These are phyloP conservation scores for Pyrenophora graminea DNA, from an alignment of 2,329 filamentous ascomycete species.

Conservation along the genomic window DNA sequence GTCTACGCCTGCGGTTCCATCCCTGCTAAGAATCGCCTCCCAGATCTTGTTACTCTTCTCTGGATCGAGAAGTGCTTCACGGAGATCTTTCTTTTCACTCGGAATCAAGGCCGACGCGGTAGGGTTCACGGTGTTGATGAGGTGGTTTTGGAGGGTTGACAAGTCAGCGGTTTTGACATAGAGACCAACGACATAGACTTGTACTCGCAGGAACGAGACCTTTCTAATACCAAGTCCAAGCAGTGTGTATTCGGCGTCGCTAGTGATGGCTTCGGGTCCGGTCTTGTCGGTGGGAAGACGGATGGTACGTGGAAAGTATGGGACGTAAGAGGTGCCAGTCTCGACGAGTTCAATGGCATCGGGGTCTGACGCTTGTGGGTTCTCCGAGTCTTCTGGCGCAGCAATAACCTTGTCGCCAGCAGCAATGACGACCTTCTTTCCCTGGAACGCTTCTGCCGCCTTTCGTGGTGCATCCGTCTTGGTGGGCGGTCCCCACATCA, in stretches of 20 bases:
- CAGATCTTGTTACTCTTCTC: constrained; percentile 72
- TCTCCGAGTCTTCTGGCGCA: constrained; percentile 40
- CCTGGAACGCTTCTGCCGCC: constrained; percentile 52
- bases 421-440: constrained; percentile 62
- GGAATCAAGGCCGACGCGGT: constrained; percentile 81
- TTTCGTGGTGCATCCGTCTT: constrained; percentile 36
- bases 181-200: constrained; percentile 93
- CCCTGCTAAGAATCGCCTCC: constrained; percentile 66
- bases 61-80: constrained; percentile 70
- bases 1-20: constrained; percentile 61
- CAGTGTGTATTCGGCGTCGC: constrained; percentile 74
- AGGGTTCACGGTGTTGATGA: constrained; percentile 76
- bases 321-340: constrained; percentile 80
- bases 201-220: constrained; percentile 85
- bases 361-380: constrained; percentile 38
- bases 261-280: constrained; percentile 26
- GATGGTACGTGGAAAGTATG: constrained; percentile 75
- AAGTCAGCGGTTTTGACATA: constrained; percentile 88
- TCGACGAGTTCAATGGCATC: constrained; percentile 74
- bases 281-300: constrained; percentile 57
- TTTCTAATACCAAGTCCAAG: constrained; percentile 86
- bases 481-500: constrained; percentile 32
- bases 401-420: constrained; percentile 65
- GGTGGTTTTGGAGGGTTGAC: constrained; percentile 73
- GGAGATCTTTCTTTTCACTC: constrained; percentile 76